A percentile compares a stretch with the other conserved stretches of the same genome.
These are phyloP conservation scores for Phytophthora lateralis DNA, from an alignment of 352 stramenopile species.

Conservation along the genomic window DNA sequence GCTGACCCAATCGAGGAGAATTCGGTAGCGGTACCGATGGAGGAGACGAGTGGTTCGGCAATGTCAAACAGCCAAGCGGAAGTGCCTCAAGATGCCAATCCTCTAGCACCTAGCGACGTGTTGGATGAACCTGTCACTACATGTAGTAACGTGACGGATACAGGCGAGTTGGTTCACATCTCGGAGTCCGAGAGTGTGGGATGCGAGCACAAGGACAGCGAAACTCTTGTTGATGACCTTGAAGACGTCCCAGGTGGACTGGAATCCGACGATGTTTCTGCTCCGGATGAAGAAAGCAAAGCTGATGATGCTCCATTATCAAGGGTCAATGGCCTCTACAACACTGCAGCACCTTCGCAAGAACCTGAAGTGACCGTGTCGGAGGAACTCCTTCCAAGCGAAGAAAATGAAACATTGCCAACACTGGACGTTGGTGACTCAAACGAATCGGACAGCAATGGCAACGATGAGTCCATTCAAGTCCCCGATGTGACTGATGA, in stretches of 20 bases:
- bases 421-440: background rate
- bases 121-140: too few species aligned
- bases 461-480: background rate
- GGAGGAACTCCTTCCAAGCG: background rate
- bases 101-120: too few species aligned
- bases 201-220: background rate
- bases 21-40: background rate
- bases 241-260: too few species aligned
- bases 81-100: background rate
- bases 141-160: background rate
- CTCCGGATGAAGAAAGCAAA: background rate
- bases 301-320: background rate
- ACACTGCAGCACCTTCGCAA: too few species aligned
- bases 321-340: background rate
- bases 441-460: background rate
- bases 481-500: background rate
- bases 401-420: background rate
- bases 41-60: background rate
- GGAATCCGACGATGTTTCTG: background rate
- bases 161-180: background rate
- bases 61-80: background rate
- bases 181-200: too few species aligned
- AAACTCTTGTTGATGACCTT: too few species aligned
- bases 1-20: background rate
- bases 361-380: background rate